Evolutionary conservation across 1,284 basidiomycete genomes (phyloP).

Genomic region (Papiliotrema nemorosa): DNA sequence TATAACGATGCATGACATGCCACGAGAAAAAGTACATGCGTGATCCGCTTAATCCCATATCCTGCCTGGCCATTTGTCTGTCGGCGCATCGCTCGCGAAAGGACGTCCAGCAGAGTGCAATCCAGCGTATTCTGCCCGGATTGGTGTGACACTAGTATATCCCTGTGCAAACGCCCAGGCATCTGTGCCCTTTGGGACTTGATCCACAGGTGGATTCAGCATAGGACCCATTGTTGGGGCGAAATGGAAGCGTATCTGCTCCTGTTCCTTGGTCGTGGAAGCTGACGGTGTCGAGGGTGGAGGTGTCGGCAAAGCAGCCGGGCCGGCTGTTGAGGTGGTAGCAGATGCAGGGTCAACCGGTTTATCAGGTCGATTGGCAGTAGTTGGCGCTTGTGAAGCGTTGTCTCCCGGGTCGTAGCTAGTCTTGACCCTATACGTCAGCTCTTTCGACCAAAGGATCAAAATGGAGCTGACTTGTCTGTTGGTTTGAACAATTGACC

Average conservation of each 20-base stretch:
- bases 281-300: slow-evolving; percentile 7
- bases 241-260: slow-evolving; percentile 68
- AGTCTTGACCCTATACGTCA: not conserved
- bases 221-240: slow-evolving; percentile 69
- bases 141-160: slow-evolving; percentile 37
- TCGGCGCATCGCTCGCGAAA: slow-evolving; percentile 3
- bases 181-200: slow-evolving; percentile 71
- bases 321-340: slow-evolving; percentile 23
- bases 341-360: slow-evolving; percentile 6
- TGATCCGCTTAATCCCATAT: not conserved
- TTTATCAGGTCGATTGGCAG: slow-evolving; percentile 13
- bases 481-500: slow-evolving; percentile 44
- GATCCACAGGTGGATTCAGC: slow-evolving; percentile 59
- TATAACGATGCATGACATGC: slow-evolving; percentile 7
- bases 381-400: slow-evolving; percentile 9
- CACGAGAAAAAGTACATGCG: not conserved
- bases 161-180: slow-evolving; percentile 54
- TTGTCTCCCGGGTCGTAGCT: slow-evolving; percentile 20
- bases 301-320: slow-evolving; percentile 28
- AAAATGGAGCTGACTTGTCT: slow-evolving; percentile 24
- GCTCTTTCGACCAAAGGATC: not conserved
- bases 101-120: slow-evolving; percentile 4
- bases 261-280: not conserved
- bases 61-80: slow-evolving; percentile 1
- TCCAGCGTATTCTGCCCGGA: slow-evolving; percentile 25